Percentiles rank a stretch among this genome's conserved stretches.
These are phyloP conservation scores for Ceratocystis huliohia DNA, from an alignment of 2,329 filamentous ascomycete species.

Conservation along the genomic window DNA sequence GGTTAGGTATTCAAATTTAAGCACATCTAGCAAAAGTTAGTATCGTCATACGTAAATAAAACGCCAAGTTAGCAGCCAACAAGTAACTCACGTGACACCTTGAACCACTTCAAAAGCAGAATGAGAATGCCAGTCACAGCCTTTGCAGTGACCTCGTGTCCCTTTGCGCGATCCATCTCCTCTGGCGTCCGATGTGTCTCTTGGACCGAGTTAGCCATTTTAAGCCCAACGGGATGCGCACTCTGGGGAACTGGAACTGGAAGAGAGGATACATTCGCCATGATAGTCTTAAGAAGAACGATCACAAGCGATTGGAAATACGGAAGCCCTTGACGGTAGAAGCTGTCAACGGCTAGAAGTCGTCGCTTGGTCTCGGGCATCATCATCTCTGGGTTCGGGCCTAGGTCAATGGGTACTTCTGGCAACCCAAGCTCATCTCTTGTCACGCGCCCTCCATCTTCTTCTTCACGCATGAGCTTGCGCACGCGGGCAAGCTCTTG, in stretches of 20 bases:
- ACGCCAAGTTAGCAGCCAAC: neutral
- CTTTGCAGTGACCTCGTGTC: slow-evolving; percentile 78
- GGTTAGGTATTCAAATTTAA: slow-evolving; percentile 92
- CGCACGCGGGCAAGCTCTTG: slow-evolving; percentile 33
- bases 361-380: slow-evolving; percentile 48
- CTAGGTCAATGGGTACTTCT: slow-evolving; percentile 28
- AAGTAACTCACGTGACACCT: slow-evolving; percentile 67
- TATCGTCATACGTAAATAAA: slow-evolving; percentile 21
- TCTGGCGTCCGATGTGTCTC: slow-evolving; percentile 38
- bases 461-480: slow-evolving; percentile 31
- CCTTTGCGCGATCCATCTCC: slow-evolving; percentile 68
- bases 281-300: slow-evolving; percentile 76
- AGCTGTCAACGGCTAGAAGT: slow-evolving; percentile 61
- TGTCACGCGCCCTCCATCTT: slow-evolving; percentile 23
- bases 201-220: slow-evolving; percentile 30
- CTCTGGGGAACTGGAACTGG: slow-evolving; percentile 19
- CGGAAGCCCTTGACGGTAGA: slow-evolving; percentile 74
- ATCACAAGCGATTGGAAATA: slow-evolving; percentile 88
- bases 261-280: slow-evolving; percentile 78
- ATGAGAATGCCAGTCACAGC: slow-evolving; percentile 82
- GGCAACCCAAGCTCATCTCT: slow-evolving; percentile 24
- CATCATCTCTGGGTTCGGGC: slow-evolving; percentile 37
- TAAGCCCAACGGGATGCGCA: slow-evolving; percentile 20
- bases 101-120: slow-evolving; percentile 90
- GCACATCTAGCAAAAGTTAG: slow-evolving; percentile 43